These are phyloP conservation scores for Ganoderma sinense DNA, from an alignment of 1,284 basidiomycete genomes.

Conservation along the genomic window DNA sequence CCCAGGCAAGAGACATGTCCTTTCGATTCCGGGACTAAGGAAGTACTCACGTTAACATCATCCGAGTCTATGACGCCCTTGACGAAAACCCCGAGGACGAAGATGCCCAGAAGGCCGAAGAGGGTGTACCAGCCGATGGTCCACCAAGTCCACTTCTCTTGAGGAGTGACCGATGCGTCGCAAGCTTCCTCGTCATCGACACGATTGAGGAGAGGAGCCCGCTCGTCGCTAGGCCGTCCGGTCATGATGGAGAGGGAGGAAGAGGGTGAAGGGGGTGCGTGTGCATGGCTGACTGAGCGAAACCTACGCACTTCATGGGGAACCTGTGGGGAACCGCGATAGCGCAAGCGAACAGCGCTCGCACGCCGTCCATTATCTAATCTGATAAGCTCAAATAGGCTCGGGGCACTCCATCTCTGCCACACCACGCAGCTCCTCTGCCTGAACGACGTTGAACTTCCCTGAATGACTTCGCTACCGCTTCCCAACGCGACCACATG, in stretches of 20 bases:
- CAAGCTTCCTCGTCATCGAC: conserved; percentile 23
- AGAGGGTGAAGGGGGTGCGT: conserved; percentile 4
- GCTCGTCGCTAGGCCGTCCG: conserved; percentile 24
- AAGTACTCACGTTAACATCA: conserved; percentile 65
- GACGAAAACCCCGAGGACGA: conserved; percentile 60
- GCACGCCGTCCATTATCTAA: conserved; percentile 3
- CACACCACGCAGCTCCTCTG: background rate
- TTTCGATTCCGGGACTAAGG: background rate
- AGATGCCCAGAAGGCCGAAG: conserved; percentile 43
- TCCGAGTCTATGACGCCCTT: conserved; percentile 75
- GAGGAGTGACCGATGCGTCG: conserved; percentile 19
- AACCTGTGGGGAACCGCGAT: background rate
- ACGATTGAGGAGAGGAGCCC: conserved; percentile 24
- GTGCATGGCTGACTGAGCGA: conserved; percentile 20
- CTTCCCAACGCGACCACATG: background rate
- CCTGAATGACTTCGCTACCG: background rate
- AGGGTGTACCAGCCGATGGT: conserved; percentile 42
- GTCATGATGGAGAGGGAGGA: conserved; percentile 18
- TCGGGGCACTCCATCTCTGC: background rate
- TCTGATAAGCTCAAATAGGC: background rate
- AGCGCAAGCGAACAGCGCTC: background rate
- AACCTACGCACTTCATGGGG: background rate
- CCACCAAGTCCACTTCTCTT: conserved; percentile 41
- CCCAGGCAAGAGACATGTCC: background rate
- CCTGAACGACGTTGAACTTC: background rate